Evolutionary conservation across 139 green algal species (phyloP).

Genomic region (Chlamydomonas asymmetrica): DNA sequence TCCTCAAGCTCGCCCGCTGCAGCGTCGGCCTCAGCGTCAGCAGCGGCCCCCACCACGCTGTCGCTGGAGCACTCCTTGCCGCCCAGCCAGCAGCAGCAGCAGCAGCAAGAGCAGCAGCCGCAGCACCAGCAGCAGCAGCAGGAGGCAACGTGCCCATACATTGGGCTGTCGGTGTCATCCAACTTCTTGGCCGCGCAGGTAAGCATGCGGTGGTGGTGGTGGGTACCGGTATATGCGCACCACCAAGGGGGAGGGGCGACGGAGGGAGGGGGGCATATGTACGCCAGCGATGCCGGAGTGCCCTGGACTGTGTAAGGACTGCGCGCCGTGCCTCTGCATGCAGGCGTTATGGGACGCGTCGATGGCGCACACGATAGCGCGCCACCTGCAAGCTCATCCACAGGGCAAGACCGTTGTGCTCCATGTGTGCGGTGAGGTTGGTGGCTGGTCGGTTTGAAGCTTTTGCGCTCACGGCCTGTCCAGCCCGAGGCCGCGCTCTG

Average conservation of each 20-base stretch:
- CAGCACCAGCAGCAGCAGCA: not conserved
- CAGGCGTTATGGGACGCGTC: slow-evolving; percentile 55
- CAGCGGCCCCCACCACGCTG: not conserved
- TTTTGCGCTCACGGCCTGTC: too few relatives aligned
- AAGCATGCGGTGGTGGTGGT: too few relatives aligned
- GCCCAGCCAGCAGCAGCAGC: not conserved
- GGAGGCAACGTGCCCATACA: slow-evolving; percentile 41
- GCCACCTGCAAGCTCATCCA: not conserved
- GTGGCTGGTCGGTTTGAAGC: too few relatives aligned
- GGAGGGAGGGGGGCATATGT: too few relatives aligned
- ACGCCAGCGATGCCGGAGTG: too few relatives aligned
- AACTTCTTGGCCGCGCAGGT: slow-evolving; percentile 56
- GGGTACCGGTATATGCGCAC: too few relatives aligned
- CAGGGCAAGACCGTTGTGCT: slow-evolving; percentile 21
- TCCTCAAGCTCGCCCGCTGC: too few relatives aligned
- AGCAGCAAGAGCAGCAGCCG: not conserved
- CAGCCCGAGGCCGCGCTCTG: too few relatives aligned
- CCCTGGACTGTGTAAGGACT: too few relatives aligned
- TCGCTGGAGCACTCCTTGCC: too few relatives aligned
- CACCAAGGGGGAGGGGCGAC: too few relatives aligned
- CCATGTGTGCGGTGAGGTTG: slow-evolving; percentile 43
- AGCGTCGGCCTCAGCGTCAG: not conserved
- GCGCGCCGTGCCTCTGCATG: too few relatives aligned
- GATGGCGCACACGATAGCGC: slow-evolving; percentile 48
- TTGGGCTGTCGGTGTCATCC: slow-evolving; percentile 38